Evolutionary conservation across 371 early-diverging fungal genomes (phyloP), one percentile per base, ranked within the genome.

Genomic region (Haplosporangium sp.): DNA sequence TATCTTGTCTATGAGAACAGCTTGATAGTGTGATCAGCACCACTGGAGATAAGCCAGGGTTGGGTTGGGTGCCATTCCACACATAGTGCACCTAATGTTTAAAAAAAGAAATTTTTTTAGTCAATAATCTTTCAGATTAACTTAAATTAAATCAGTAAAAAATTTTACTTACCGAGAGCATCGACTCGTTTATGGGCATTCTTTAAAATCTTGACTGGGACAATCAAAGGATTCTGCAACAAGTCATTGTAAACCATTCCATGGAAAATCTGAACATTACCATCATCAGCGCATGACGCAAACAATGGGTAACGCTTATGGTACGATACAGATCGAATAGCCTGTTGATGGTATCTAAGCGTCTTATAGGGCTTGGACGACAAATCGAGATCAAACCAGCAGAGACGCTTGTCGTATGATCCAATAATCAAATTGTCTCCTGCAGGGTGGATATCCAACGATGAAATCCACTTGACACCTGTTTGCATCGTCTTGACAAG

Each of bases 341-440:
- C 98, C 84, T 90, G 88, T 55, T 84, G 79, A 86, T 98, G 98
- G 87, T 93, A 97, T 83, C 95, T 85, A 60, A 98, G 86, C 7
- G 95, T 93, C 77, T 95, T 95, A 87, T 97, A 98, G 11, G 99
- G 97, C 85, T 91, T 93, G 69, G 91, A 77, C 9, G 95, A 93
- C 69, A 97, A 87, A 83, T 98, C 98, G 83, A 96, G 84, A 86
- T 99, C 99, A 79, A 97, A 98, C 99, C 99, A 99, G 72, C 93
- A 92, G 20, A 98, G 87, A 62, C 92, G 91, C 79, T 94, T 95
- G 79, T 99, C 99, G 75, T 96, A 98, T 50, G 94, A 93, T 56
- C 99, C 98, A 63, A 98, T 89, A 63, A 99, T 92, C 60, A 99
- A 86, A 85, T 99, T 96, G 82, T 99, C 98, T 72, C 95, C 94